phyloP scores from a whole-genome alignment of 2,329 filamentous ascomycete species.

The Botrytis pseudocinerea region DNA sequence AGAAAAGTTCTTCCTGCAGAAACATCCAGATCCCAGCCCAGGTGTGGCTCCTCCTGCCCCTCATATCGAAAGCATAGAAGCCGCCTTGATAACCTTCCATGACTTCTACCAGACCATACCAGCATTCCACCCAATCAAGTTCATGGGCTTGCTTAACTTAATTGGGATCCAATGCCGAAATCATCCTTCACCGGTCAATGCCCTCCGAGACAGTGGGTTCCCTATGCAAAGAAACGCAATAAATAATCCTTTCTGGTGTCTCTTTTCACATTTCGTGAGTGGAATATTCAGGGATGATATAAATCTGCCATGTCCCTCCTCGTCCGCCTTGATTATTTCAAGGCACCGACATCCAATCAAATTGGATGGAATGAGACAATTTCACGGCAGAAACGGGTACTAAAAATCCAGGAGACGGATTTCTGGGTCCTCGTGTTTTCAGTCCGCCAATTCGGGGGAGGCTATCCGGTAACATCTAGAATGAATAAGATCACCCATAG shows the following conservation, averaged over 20 bases:
- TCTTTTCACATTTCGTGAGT: constrained; percentile 15
- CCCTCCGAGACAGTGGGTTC: constrained; percentile 18
- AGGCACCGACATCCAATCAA: constrained; percentile 10
- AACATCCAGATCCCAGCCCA: constrained; percentile 9
- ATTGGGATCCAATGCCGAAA: constrained; percentile 13
- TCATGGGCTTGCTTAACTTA: constrained; percentile 3
- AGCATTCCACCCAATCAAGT: constrained; percentile 11
- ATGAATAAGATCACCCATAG: constrained; percentile 17
- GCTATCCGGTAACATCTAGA: constrained; percentile 24
- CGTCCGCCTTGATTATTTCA: constrained; percentile 17
- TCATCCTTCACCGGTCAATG: constrained; percentile 22
- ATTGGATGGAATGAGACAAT: constrained; percentile 14
- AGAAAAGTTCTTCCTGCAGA: constrained; percentile 16
- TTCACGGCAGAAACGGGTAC: constrained; percentile 19
- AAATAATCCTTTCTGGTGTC: not conserved
- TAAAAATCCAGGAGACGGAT: constrained; percentile 21
- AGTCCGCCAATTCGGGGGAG: constrained; percentile 21
- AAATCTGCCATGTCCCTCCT: constrained; percentile 15
- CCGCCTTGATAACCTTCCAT: constrained; percentile 19
- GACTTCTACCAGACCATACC: constrained; percentile 14
- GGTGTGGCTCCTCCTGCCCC: constrained; percentile 9
- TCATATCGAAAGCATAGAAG: constrained; percentile 17
- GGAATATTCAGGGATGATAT: constrained; percentile 21
- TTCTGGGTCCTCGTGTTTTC: constrained; percentile 22
- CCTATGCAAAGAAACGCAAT: constrained; percentile 3